Evolutionary conservation across 352 stramenopile species (phyloP).

Genomic region (Phytopythium litorale): DNA sequence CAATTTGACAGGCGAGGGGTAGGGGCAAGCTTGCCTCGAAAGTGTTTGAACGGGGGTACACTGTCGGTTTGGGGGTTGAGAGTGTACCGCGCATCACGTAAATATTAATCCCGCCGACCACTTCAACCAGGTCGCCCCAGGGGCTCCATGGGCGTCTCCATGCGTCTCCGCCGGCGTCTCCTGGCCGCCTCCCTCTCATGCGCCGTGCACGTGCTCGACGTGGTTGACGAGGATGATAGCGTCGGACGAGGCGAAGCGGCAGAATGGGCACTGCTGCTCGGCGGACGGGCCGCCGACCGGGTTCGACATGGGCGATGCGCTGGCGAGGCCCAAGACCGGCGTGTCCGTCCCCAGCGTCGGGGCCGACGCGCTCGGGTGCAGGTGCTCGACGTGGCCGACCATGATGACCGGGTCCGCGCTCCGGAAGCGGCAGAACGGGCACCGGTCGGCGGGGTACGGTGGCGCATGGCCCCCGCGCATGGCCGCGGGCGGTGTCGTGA

Average conservation of each 20-base stretch:
- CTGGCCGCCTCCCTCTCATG: conserved; percentile 11
- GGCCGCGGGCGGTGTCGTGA: conserved; percentile 5
- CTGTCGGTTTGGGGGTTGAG: no score
- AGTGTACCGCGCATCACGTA: no score
- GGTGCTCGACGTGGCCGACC: conserved; percentile 63
- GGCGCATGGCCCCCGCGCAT: neutral
- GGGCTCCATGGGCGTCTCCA: no score
- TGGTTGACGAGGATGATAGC: conserved; percentile 76
- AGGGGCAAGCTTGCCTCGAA: neutral
- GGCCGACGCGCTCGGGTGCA: conserved; percentile 14
- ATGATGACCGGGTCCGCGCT: conserved; percentile 46
- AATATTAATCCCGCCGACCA: no score
- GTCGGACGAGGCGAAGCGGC: conserved; percentile 45
- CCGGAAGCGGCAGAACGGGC: conserved; percentile 62
- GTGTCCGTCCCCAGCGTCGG: conserved; percentile 2
- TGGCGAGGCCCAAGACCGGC: neutral
- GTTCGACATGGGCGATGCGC: conserved; percentile 5
- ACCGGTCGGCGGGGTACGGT: conserved; percentile 20
- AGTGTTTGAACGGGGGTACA: no score
- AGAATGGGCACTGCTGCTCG: conserved; percentile 59
- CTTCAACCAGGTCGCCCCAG: no score
- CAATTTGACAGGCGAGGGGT: neutral
- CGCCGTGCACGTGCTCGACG: conserved; percentile 60
- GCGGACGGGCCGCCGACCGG: conserved; percentile 12
- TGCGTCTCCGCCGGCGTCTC: no score